Conservation (phyloP, 2,329 filamentous ascomycete species). For the Fusarium secorum region DNA sequence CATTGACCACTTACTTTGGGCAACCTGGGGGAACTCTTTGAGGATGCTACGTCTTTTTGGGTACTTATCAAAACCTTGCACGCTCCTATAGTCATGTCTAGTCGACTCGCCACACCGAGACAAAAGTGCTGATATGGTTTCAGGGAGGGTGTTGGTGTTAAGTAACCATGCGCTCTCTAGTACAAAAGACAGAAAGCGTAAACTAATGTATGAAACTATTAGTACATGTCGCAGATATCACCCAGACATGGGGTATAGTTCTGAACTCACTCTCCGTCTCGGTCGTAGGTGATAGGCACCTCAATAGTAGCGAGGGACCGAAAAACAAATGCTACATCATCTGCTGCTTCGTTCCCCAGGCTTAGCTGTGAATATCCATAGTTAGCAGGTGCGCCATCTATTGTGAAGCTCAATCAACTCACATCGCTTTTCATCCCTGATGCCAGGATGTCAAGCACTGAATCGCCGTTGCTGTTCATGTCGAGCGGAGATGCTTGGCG, state of each 20-base stretch:
- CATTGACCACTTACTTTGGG: neutral
- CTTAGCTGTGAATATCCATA: neutral
- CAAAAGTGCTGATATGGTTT: neutral
- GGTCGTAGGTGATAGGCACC: neutral
- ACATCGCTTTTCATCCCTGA: neutral
- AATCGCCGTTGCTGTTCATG: neutral
- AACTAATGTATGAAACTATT: fast-evolving
- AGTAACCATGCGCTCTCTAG: neutral
- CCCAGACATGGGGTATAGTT: neutral
- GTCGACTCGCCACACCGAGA: neutral
- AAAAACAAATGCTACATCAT: neutral
- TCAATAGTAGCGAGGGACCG: neutral
- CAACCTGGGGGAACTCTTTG: fast-evolving
- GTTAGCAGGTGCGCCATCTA: neutral
- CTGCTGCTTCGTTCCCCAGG: neutral
- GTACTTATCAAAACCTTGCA: fast-evolving
- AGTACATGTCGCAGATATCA: fast-evolving
- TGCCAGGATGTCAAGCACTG: neutral
- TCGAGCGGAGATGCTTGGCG: neutral
- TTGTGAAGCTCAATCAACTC: neutral
- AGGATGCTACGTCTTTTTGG: fast-evolving
- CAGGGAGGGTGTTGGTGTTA: fast-evolving
- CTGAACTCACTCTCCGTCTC: neutral
- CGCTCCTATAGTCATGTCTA: neutral
- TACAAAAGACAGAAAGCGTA: neutral